Conservation (phyloP, 2,329 filamentous ascomycete genomes). For the Piedraia hortae region DNA sequence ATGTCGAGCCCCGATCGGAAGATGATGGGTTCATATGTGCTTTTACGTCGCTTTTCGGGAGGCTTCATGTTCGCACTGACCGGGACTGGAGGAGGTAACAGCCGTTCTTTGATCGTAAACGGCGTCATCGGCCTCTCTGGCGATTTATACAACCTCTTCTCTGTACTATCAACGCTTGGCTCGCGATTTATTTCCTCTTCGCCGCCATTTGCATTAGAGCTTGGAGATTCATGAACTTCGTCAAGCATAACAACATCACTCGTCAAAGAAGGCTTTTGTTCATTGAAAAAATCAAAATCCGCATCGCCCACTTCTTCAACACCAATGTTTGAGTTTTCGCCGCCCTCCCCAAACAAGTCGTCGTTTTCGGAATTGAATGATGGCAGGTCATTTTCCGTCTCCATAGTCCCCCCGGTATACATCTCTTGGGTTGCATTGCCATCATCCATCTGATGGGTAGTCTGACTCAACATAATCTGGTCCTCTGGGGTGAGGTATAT, state of each 20-base stretch:
- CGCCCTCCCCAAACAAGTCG: constrained; percentile 35
- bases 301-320: constrained; percentile 52
- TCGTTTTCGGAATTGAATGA: constrained; percentile 19
- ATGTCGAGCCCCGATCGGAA: constrained; percentile 23
- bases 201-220: not conserved
- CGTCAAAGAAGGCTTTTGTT: constrained; percentile 3
- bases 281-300: constrained; percentile 61
- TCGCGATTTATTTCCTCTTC: not conserved
- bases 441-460: too few species aligned
- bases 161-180: not conserved
- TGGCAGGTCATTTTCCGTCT: too few species aligned
- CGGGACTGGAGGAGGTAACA: constrained; percentile 18
- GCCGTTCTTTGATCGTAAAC: constrained; percentile 17
- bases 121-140: constrained; percentile 13
- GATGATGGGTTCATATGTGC: constrained; percentile 23
- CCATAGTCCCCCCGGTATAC: not conserved
- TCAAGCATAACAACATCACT: constrained; percentile 1
- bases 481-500: constrained; percentile 51
- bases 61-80: constrained; percentile 5
- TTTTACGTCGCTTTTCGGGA: constrained; percentile 10
- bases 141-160: constrained; percentile 1
- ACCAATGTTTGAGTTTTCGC: constrained; percentile 40
- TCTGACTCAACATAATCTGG: constrained; percentile 12
- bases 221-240: constrained; percentile 1
- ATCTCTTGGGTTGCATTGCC: not conserved